phyloP scores from a whole-genome alignment of 805 yeast species.

The Grigorovia transvaalensis region DNA sequence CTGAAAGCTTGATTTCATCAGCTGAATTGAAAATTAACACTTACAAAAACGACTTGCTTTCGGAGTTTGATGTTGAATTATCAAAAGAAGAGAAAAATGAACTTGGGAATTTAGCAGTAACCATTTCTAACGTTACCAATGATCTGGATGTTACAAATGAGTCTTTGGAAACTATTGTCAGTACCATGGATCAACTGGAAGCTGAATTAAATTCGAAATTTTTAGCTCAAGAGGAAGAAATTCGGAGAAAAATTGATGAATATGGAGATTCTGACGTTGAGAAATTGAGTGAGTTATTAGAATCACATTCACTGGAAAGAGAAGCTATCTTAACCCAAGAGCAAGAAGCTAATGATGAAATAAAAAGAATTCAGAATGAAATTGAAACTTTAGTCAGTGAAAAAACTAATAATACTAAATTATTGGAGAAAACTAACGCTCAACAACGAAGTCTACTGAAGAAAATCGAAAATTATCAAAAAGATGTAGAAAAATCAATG shows the following conservation, averaged over 20 bases:
- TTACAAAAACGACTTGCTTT: slow-evolving; percentile 38
- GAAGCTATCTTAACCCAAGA: slow-evolving; percentile 21
- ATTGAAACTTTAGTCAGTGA: slow-evolving; percentile 22
- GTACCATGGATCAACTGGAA: slow-evolving; percentile 28
- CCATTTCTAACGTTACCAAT: slow-evolving; percentile 37
- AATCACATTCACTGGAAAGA: slow-evolving; percentile 19
- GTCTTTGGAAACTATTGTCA: slow-evolving; percentile 15
- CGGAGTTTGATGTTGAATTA: slow-evolving; percentile 46
- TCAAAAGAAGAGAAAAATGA: slow-evolving; percentile 38
- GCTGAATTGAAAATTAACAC: slow-evolving; percentile 32
- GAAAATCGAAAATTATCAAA: slow-evolving; percentile 51
- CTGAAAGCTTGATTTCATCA: slow-evolving; percentile 27
- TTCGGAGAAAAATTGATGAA: slow-evolving; percentile 19
- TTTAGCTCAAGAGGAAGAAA: slow-evolving; percentile 40
- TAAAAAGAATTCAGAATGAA: slow-evolving; percentile 19
- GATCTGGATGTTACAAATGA: slow-evolving; percentile 30
- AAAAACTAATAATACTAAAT: slow-evolving; percentile 29
- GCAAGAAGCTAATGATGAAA: slow-evolving; percentile 25
- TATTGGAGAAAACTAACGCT: slow-evolving; percentile 41
- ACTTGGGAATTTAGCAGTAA: slow-evolving; percentile 33
- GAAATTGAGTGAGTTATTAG: slow-evolving; percentile 13
- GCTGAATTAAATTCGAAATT: slow-evolving; percentile 52
- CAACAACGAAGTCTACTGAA: slow-evolving; percentile 45
- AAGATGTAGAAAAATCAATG: slow-evolving; percentile 52
- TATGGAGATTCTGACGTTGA: slow-evolving; percentile 8